Base-by-base conservation (phyloP, 2,329 filamentous ascomycete genomes). In the Decorospora gaudefroyi region DNA sequence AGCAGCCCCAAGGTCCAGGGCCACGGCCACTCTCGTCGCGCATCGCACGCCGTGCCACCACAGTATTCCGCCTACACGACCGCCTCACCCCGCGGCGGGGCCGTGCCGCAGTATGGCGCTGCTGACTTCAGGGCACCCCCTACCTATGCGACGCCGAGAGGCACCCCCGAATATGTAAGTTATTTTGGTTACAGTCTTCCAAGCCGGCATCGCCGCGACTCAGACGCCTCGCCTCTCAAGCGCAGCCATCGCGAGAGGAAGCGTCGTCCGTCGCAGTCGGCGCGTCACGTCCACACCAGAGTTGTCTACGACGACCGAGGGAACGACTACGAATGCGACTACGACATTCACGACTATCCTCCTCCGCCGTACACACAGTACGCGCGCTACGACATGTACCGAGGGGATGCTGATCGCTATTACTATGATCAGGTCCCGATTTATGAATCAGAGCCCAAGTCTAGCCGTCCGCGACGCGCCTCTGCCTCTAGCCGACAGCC, bases 141-240 rank as follows among this genome's bases (percentile, higher is more conserved):
- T 69, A 55, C 59, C 49, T 61, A 62, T 69, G 77, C 69, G 70
- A 79, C 75, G 68, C 75, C 74, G 69, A 76, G 72, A 74, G 78
- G 72, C 72, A 76, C 79, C 70, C 64, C 73, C 69, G 80, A 84
- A 72, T 78, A 81, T 84, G 82, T 85, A 84, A 85, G 82, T 85
- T 57, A 62, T 68, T 67, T 66, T 55, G 78, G 76, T 77, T 78
- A 74, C 72, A 47, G 35, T 63, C 70, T 70, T 69, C 61, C 68
- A 59, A 71, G 68, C 66, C 62, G 66, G 61, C 64, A 57, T 61
- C 65, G 66, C 46, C 66, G 65, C 64, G 62, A 67, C 55, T 51
- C 66, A 51, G 68, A 71, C 55, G 69, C 57, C 42, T 54, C 61
- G 56, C 62, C 67, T 64, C 62, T 67, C 66, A 71, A 71, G 66